These are phyloP conservation scores for Quambalaria eucalypti DNA, from an alignment of 1,284 basidiomycete genomes.

Conservation along the genomic window DNA sequence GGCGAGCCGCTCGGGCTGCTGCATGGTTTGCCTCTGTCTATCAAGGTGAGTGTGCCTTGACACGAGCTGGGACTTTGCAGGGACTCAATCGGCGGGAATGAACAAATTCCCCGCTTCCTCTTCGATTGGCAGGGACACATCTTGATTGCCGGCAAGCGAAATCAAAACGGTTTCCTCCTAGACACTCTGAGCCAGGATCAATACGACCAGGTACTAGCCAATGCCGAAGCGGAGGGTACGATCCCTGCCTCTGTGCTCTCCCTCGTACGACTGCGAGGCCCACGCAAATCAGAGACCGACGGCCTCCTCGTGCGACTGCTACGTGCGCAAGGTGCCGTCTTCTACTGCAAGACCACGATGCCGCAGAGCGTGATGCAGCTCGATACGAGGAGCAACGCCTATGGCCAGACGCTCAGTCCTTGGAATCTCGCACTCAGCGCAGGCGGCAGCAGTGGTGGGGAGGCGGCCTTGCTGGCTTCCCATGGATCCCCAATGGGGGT, in stretches of 20 bases:
- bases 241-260: neutral
- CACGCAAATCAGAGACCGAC: constrained; percentile 4
- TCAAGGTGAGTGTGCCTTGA: neutral
- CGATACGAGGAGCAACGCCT: constrained; percentile 22
- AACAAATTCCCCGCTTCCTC: constrained; percentile 5
- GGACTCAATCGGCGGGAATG: neutral
- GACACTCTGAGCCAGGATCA: constrained; percentile 18
- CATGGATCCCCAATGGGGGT: constrained; percentile 21
- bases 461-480: constrained; percentile 17
- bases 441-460: constrained; percentile 27
- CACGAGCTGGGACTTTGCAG: neutral
- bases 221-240: constrained; percentile 3
- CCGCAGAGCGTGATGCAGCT: constrained; percentile 33
- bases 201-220: constrained; percentile 11
- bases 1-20: constrained; percentile 6
- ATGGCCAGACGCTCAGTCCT: constrained; percentile 29
- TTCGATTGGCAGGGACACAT: constrained; percentile 27
- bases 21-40: neutral
- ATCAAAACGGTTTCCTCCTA: constrained; percentile 25
- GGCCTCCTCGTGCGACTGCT: constrained; percentile 13
- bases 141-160: constrained; percentile 11
- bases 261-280: constrained; percentile 2
- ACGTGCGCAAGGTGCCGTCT: constrained; percentile 16
- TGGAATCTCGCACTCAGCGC: constrained; percentile 22
- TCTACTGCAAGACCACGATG: constrained; percentile 29